A percentile compares a stretch with the other conserved stretches of the same genome.
Conservation (phyloP, 768 basidiomycete genomes). For the Nidularia sp. region DNA sequence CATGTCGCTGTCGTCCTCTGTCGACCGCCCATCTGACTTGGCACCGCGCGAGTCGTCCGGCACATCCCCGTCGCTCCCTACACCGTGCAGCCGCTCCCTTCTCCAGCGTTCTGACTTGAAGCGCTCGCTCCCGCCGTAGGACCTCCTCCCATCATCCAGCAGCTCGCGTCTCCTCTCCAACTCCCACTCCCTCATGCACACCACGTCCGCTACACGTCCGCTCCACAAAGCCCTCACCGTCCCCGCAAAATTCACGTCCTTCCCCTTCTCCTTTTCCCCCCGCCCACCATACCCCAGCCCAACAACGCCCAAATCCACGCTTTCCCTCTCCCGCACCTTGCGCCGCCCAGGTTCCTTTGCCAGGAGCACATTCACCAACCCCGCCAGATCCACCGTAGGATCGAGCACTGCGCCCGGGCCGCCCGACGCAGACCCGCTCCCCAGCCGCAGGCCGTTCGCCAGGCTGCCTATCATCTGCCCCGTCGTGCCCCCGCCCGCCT, state of each 20-base stretch:
- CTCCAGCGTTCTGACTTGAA: conserved; percentile 10
- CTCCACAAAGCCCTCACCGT: conserved; percentile 41
- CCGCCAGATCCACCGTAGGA: conserved; percentile 47
- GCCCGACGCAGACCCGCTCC: conserved; percentile 24
- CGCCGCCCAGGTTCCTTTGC: conserved; percentile 9
- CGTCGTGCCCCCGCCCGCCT: conserved; percentile 16
- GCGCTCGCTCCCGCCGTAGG: conserved; percentile 2
- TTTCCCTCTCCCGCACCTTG: conserved; percentile 22
- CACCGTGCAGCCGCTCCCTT: conserved; percentile 11
- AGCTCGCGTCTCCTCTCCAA: conserved; percentile 10
- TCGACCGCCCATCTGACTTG: conserved; percentile 29
- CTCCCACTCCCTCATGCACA: conserved; percentile 34
- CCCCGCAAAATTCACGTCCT: conserved; percentile 27
- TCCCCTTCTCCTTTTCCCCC: conserved; percentile 16
- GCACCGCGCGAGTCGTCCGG: not conserved
- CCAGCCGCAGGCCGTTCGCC: conserved; percentile 31
- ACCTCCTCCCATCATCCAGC: conserved; percentile 4
- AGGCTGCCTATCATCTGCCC: conserved; percentile 34
- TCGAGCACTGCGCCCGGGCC: conserved; percentile 39
- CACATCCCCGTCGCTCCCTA: conserved; percentile 39
- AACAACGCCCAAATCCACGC: conserved; percentile 45
- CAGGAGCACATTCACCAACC: conserved; percentile 43
- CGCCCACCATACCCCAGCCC: conserved; percentile 26
- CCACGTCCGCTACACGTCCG: conserved; percentile 31
- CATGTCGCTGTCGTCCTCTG: conserved; percentile 44